Conservation (phyloP, 2,329 filamentous ascomycete species). For the Sarocladium oryzae region DNA sequence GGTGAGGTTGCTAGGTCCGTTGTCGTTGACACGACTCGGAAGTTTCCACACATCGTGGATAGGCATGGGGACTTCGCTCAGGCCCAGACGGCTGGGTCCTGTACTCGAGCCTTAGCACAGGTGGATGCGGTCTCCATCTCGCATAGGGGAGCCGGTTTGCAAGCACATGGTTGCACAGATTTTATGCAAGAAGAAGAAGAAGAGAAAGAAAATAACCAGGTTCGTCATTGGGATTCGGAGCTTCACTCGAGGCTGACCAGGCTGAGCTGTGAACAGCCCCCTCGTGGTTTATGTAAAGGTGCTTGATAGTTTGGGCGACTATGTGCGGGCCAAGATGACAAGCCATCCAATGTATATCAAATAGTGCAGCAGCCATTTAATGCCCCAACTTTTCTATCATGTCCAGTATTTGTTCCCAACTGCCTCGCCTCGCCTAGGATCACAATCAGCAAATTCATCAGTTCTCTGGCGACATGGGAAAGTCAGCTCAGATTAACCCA, state of each 20-base stretch:
- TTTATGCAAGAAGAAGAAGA: background rate
- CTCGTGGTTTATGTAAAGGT: too few species aligned
- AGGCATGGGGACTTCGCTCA: background rate
- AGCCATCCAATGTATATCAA: too few species aligned
- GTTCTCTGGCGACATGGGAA: background rate
- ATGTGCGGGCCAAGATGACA: background rate
- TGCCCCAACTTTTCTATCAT: background rate
- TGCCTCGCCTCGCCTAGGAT: too few species aligned
- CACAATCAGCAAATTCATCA: background rate
- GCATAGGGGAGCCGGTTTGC: background rate
- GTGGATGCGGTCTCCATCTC: conserved; percentile 1
- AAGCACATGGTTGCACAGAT: background rate
- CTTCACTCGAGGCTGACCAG: too few species aligned
- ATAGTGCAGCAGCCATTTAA: background rate
- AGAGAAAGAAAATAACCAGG: too few species aligned
- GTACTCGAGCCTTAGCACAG: background rate
- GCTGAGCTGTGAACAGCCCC: too few species aligned
- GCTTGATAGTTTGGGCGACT: too few species aligned
- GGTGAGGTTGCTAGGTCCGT: background rate
- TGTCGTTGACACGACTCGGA: background rate
- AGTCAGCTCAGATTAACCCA: conserved; percentile 3
- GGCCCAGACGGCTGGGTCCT: background rate
- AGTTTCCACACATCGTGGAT: conserved; percentile 3
- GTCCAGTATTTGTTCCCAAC: too few species aligned
- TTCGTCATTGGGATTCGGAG: too few species aligned